A percentile compares a stretch with the other conserved stretches of the same genome.
Evolutionary conservation across 192 early-diverging fungal species (phyloP).

Genomic region (Gigaspora rosea): DNA sequence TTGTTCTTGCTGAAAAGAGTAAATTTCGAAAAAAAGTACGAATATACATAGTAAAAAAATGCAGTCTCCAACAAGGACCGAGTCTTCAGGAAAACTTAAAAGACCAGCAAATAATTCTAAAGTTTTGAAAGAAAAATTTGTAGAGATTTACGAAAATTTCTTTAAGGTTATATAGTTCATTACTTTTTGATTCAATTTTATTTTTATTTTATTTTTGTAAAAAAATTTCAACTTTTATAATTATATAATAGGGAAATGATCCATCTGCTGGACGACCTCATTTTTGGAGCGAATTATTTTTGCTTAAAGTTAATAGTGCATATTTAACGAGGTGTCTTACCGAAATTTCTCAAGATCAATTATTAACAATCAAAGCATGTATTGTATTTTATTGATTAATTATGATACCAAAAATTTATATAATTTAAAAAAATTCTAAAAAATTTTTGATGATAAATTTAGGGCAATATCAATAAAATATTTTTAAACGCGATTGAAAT

Average conservation of each 20-base stretch:
- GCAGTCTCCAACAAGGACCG: background rate
- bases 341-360: slow-evolving; percentile 47
- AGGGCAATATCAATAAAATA: slow-evolving; percentile 42
- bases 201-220: slow-evolving; percentile 2
- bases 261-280: slow-evolving; percentile 45
- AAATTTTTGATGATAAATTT: background rate
- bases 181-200: background rate
- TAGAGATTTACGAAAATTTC: slow-evolving; percentile 50
- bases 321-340: slow-evolving; percentile 42
- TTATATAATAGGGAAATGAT: slow-evolving; percentile 45
- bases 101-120: slow-evolving; percentile 36
- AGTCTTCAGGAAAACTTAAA: background rate
- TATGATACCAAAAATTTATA: background rate
- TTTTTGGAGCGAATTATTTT: slow-evolving; percentile 51
- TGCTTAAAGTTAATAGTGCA: slow-evolving; percentile 48
- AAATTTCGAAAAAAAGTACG: too few species aligned
- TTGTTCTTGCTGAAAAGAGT: too few species aligned
- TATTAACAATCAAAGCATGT: slow-evolving; percentile 41
- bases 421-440: background rate
- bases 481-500: slow-evolving; percentile 48
- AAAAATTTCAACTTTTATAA: background rate
- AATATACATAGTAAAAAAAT: background rate
- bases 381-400: background rate
- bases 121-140: slow-evolving; percentile 56
- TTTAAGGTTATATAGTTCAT: slow-evolving; percentile 39